Base-by-base conservation (phyloP, 805 yeast genomes). In the Wickerhamiella bombiphila region DNA sequence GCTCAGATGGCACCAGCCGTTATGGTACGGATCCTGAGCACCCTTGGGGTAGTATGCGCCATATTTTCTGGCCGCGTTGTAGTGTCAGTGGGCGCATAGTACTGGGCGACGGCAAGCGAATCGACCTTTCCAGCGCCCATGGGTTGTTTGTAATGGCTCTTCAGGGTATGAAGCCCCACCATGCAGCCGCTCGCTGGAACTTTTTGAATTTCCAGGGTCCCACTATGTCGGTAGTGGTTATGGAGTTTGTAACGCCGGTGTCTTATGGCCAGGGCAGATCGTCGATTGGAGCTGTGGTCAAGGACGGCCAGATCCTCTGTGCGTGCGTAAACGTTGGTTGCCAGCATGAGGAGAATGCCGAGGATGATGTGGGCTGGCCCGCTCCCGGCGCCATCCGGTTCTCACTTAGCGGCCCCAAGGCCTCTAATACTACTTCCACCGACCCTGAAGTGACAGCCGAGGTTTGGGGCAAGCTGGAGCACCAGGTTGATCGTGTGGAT, bases 151-250 rank as follows among this genome's bases (percentile, higher is more conserved):
- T 88, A 38, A 77, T 81, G 88, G 98, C 98, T 5, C 64, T 83
- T 49, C 98, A 91, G 65, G 97, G 97, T 44, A 86, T 91, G 97
- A 91, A 91, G 60, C 98, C 98, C 6, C 96, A 91, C 60, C 98
- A 91, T 61, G 95, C 96, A 25, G 98, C 98, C 40, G 82, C 93
- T 43, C 63, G 83, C 17, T 91, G 98, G 98, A 91, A 88, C 61
- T 91, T 91, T 57, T 61, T 81, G 44, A 79, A 82, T 60, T 88
- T 80, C 69, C 94, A 82, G 56, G 78, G 91, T 15, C 69, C 74
- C 36, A 63, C 74, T 29, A 66, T 69, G 49, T 66, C 88, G 25
- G 93, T 81, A 8, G 75, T 85, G 14, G 70, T 80, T 47, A 91
- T 91, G 95, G 96, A 91, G 60, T 91, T 82, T 64, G 80, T 86